Evolutionary conservation across 768 basidiomycete genomes (phyloP).

Genomic region (Pleurotus pulmonarius): DNA sequence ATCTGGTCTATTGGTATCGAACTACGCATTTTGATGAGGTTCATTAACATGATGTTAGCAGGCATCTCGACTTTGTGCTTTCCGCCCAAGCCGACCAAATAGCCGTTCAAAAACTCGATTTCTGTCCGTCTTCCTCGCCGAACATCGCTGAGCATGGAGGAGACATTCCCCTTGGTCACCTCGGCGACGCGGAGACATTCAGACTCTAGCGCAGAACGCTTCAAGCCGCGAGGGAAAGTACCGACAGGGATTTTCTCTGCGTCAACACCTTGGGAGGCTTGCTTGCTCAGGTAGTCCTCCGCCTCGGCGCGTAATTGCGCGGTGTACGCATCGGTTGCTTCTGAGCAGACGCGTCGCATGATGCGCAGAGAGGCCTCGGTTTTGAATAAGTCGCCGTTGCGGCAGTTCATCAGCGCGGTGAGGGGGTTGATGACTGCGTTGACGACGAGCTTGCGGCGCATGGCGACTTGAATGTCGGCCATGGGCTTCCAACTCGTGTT

Average conservation of each 20-base stretch:
- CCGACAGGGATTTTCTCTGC: slow-evolving; percentile 22
- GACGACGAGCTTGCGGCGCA: slow-evolving; percentile 79
- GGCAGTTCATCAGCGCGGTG: slow-evolving; percentile 74
- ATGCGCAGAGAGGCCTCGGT: slow-evolving; percentile 40
- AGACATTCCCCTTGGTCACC: slow-evolving; percentile 62
- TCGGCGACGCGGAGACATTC: slow-evolving; percentile 58
- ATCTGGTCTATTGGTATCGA: slow-evolving; percentile 50
- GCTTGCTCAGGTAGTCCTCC: slow-evolving; percentile 24
- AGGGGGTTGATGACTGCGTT: slow-evolving; percentile 84
- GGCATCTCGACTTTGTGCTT: slow-evolving; percentile 56
- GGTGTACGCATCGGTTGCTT: slow-evolving; percentile 62
- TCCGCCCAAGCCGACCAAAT: slow-evolving; percentile 60
- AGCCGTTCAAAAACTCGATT: slow-evolving; percentile 83
- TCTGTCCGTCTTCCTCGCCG: slow-evolving; percentile 63
- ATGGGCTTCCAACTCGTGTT: slow-evolving; percentile 65
- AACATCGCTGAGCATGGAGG: slow-evolving; percentile 81
- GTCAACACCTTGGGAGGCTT: slow-evolving; percentile 24
- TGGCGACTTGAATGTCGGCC: slow-evolving; percentile 57
- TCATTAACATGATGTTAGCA: slow-evolving; percentile 45
- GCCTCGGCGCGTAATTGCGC: slow-evolving; percentile 44
- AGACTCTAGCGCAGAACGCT: slow-evolving; percentile 38
- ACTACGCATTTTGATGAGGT: slow-evolving; percentile 57
- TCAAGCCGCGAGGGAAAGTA: slow-evolving; percentile 44
- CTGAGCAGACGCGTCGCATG: slow-evolving; percentile 54
- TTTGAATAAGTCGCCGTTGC: slow-evolving; percentile 70